Evolutionary conservation across 176 grass and related monocot genomes (phyloP), one percentile per base, ranked within the genome.

Genomic region (Oryza glaberrima): DNA sequence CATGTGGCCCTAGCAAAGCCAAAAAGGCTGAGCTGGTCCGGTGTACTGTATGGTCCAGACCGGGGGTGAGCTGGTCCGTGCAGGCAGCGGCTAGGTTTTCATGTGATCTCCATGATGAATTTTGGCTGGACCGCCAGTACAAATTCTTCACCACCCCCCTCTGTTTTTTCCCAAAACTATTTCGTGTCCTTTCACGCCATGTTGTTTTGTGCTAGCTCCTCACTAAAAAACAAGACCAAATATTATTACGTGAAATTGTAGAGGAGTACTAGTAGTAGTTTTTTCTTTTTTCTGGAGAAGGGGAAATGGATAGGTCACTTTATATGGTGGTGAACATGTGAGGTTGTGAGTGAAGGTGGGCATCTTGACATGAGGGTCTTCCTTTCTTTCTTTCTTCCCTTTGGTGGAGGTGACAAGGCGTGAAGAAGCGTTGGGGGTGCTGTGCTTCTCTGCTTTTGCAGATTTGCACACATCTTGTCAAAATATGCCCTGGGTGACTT

Each of bases 41-140:
- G 45, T 79, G 84, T 72, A 34, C 23, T 67, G 60, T 73, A 40
- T 76, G 70, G 77, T 70, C 79, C 65, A 71, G 81, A 41, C 71
- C 41, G n/a, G 58, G 35, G 58, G 35, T 84, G 72, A 67, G 82
- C 45, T 76, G 72, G 61, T 67, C 61, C 72, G 63, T 41, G 81
- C 69, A 73, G 34, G 43, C 43, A 44, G 81, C 69, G 45, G 34
- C 41, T 16, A 68, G 44, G 58, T 47, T 47, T 73, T 64, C 85
- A 74, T 80, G 77, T 63, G 48, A 77, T 32, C 63, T 48, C 44
- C 68, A 41, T 4, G 19, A 47, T 69, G 76, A 88, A 84, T 75
- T 74, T 73, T 88, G 73, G 41, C 38, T 34, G 67, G 4, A 5
- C 11, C 41, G n/a, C 58, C 68, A 15, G 49, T 75, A 66, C 19